Conservation (phyloP, 1,284 basidiomycete species). For the Ceratobasidium sp. region DNA sequence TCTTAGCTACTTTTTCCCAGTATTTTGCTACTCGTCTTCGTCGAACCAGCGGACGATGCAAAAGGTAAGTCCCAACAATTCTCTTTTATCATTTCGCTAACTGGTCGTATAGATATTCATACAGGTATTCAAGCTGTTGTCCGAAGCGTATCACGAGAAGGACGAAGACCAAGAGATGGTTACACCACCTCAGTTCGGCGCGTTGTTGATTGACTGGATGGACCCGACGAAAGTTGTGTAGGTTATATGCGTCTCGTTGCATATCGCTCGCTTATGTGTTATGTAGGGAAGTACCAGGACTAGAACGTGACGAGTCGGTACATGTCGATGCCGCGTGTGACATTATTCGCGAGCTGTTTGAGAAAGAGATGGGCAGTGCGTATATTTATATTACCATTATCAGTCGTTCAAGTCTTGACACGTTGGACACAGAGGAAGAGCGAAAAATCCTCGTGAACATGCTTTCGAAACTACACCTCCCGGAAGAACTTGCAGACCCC, state of each 20-base stretch:
- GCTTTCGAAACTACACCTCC: conserved; percentile 82
- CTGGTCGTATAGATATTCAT: conserved; percentile 74
- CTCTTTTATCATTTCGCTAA: not conserved
- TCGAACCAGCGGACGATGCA: conserved; percentile 85
- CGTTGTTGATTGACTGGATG: conserved; percentile 93
- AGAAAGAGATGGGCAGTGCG: conserved; percentile 63
- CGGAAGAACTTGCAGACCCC: conserved; percentile 72
- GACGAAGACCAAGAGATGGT: conserved; percentile 87
- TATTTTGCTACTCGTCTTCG: conserved; percentile 89
- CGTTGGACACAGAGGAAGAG: conserved; percentile 72
- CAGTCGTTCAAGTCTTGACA: not conserved
- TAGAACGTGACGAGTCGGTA: conserved; percentile 65
- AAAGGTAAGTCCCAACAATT: conserved; percentile 64
- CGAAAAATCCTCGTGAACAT: conserved; percentile 86
- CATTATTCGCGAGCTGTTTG: conserved; percentile 75
- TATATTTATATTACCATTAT: conserved; percentile 29
- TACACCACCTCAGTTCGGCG: conserved; percentile 80
- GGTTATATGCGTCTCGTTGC: conserved; percentile 58
- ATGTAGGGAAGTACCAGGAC: conserved; percentile 58
- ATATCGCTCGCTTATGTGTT: not conserved
- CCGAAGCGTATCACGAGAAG: conserved; percentile 76
- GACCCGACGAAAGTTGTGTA: conserved; percentile 86
- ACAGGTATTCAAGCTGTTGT: conserved; percentile 77
- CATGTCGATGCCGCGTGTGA: conserved; percentile 86
- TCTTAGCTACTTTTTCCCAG: conserved; percentile 95